Evolutionary conservation across 1,284 basidiomycete species (phyloP), one percentile per base, ranked within the genome.

Genomic region (Schizophyllum commune): DNA sequence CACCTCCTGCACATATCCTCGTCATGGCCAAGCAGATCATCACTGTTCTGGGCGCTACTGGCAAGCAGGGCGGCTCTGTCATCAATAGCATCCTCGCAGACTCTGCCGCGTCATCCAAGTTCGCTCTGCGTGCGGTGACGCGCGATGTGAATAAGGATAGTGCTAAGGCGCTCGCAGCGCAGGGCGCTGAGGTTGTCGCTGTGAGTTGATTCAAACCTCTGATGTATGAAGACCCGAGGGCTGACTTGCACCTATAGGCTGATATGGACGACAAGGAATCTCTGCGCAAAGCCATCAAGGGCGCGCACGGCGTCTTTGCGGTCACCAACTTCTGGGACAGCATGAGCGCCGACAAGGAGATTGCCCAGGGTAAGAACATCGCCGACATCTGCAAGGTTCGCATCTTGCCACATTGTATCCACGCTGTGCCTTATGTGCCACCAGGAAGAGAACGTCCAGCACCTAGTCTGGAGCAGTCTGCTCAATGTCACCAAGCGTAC

Each of bases 41-140:
- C 60, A 65, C 65, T 33, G 60, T 70, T 33, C 63, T 68, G 19
- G 69, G 69, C 22, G 65, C 66, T 13, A 70, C 69, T 11, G 69
- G 69, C 13, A 59, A 57, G 9, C 67, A 68, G 55, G 69, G 68
- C 34, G 67, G 69, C 1, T 66, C 64, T 57, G 65, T 67, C 56
- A 62, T 68, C 51, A 56, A 55, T 21, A 63, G 34, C 34, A 39
- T 64, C 20, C 59, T 69, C n/a, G 53, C 62, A n/a, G 60, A 39
- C 0, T 65, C 67, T 1, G 55, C 57, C 51, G 60, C 61, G 47
- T 56, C 63, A 5, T 7, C 34, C 34, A 39, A 39, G 13, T 70
- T 68, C 56, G 62, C 66, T 7, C 55, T 70, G 15, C 65, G 69
- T 8, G 67, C 64, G 4, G 54, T 70, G 55, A 69, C 68, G 1